Evolutionary conservation across 495 filamentous ascomycete genomes (phyloP), one percentile per base, ranked within the genome.

Genomic region (Rusavskia elegans): DNA sequence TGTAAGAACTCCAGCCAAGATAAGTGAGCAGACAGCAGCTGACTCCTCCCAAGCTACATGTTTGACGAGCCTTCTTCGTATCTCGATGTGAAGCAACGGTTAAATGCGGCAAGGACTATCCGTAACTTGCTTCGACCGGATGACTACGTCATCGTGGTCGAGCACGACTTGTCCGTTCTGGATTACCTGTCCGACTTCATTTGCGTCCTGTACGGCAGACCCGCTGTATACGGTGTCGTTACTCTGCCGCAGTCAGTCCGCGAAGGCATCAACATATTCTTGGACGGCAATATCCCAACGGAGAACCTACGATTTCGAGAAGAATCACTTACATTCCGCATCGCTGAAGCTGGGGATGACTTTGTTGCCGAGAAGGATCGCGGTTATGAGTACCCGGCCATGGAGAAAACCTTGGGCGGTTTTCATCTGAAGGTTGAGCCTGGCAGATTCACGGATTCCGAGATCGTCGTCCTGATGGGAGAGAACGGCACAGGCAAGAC

Each of bases 381-480:
- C 52, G 85, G 78, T 44, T 97, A 95, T 72, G 65, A 61, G 36
- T 98, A 96, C 63, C 92, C 92, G 5, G 68, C 68, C 17, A 95
- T 98, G 92, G 73, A 87, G 64, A 98, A 97, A 76, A 93, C 88
- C 0, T 74, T 97, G 11, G 93, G 89, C 50, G 76, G 73, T 59
- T 98, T 98, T 78, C 80, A 88, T 60, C 79, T 98, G 45, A 75
- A 64, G 38, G 76, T 98, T 52, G 85, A 97, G 17, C 40, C 76
- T 8, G 93, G 93, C 52, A 71, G 80, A 49, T 98, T 98, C 68
- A 96, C 92, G 5, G 89, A 98, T 62, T 97, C 92, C 3, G 92
- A 98, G 59, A 98, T 98, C 57, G 77, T 98, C 44, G 92, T 98
- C 63, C 94, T 97, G 89, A 97, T 98, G 92, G 92, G 92, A 53